Evolutionary conservation across 257 asterid genomes (phyloP).

Genomic region (Dorcoceras hygrometricum): DNA sequence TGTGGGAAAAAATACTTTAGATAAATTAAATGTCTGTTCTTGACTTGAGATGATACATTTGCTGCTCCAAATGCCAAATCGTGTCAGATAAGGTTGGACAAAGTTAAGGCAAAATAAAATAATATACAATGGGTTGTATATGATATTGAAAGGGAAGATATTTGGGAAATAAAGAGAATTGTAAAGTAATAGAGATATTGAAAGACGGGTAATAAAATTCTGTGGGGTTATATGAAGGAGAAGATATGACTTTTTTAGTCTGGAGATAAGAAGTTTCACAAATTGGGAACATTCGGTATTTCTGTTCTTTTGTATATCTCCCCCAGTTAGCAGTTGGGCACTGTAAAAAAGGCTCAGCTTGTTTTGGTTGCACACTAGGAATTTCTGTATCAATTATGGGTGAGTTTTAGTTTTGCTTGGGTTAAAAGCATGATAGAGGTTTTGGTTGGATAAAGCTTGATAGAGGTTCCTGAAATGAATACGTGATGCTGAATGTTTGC

Average conservation of each 20-base stretch:
- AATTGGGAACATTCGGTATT: neutral
- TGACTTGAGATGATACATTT: neutral
- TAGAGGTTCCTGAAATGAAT: neutral
- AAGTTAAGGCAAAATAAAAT: too few relatives aligned
- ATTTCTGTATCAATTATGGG: neutral
- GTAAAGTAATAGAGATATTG: too few relatives aligned
- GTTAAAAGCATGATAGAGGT: neutral
- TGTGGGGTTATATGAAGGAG: too few relatives aligned
- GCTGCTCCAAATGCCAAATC: neutral
- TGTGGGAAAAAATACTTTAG: neutral
- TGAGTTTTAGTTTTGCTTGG: too few relatives aligned
- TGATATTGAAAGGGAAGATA: neutral
- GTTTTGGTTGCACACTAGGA: neutral
- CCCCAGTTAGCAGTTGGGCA: neutral
- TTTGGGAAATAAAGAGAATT: too few relatives aligned
- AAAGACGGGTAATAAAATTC: too few relatives aligned
- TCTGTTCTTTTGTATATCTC: neutral
- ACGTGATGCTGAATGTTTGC: neutral
- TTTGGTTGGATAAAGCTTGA: too few relatives aligned
- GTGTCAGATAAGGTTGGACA: too few relatives aligned
- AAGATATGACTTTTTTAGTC: too few relatives aligned
- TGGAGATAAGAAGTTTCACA: too few relatives aligned
- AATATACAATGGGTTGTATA: neutral
- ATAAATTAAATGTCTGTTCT: neutral
- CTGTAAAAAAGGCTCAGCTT: too few relatives aligned